Conservation (phyloP, 75 land plant species). For the Sequoiadendron giganteum region DNA sequence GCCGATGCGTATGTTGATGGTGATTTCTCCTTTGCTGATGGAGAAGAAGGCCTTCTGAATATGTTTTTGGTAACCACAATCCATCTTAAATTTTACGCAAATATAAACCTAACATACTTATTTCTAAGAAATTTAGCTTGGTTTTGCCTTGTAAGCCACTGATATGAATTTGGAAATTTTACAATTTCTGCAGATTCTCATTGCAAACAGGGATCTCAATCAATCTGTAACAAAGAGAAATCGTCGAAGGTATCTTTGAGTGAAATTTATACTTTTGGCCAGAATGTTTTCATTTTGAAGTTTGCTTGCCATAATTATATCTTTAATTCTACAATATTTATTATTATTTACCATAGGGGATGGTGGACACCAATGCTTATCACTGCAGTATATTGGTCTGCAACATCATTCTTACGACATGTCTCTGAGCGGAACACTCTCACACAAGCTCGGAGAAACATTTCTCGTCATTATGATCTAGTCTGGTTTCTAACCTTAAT, state of each 20-base stretch:
- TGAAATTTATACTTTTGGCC: neutral
- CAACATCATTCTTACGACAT: slow-evolving; percentile 72
- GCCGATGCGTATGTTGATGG: slow-evolving; percentile 98
- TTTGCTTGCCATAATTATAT: neutral
- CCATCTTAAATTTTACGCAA: neutral
- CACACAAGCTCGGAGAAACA: slow-evolving; percentile 86
- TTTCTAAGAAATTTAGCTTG: neutral
- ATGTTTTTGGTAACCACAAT: slow-evolving; percentile 50
- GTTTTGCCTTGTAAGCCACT: neutral
- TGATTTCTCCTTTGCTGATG: slow-evolving; percentile 78
- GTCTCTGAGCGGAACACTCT: slow-evolving; percentile 71
- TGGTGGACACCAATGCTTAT: slow-evolving; percentile 93
- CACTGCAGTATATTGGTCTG: slow-evolving; percentile 77
- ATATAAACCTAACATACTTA: neutral
- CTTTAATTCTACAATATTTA: neutral
- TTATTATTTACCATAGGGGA: slow-evolving; percentile 47
- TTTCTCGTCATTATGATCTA: slow-evolving; percentile 94
- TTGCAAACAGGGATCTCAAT: slow-evolving; percentile 65
- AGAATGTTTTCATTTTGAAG: neutral
- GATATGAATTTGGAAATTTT: neutral
- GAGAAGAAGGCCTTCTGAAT: slow-evolving; percentile 69
- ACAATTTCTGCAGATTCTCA: slow-evolving; percentile 56
- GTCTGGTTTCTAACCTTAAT: slow-evolving; percentile 28
- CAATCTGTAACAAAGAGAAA: slow-evolving; percentile 16
- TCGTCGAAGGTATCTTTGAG: slow-evolving; percentile 30